Base-by-base conservation (phyloP, 2,329 filamentous ascomycete species). In the Botryosphaeria agaves region DNA sequence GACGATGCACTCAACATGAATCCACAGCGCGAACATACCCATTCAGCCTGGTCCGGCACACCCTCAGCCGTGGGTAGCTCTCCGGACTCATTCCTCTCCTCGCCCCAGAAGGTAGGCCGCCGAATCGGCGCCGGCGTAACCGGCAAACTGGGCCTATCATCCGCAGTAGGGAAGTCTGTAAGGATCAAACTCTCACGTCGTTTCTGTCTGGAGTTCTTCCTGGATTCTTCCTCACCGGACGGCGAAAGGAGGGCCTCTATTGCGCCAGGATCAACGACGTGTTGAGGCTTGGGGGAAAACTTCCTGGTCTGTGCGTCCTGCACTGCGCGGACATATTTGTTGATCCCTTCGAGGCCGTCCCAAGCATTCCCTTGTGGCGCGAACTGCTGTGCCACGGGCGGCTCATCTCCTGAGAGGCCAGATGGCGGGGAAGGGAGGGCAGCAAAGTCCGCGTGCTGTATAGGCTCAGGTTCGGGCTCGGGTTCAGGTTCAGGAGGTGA, bases 271-370 rank as follows among this genome's bases (percentile, higher is more conserved):
- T 16, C 26, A 21, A 21, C 20, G 18, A 23, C 12, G 3, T 12
- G 9, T 4, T 11, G 9, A 3, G 12, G 4, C 12, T 12, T 23
- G 21, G 21, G 21, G 9, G 9, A 11, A 7, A 11, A 11, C 35
- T 61, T 64, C 33, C 63, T 66, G 45, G 70, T 65, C 49, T 75
- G 72, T 42, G 78, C 73, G 4, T 53, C 48, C 31, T 57, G 56
- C 33, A 92, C 61, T 31, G 71, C 66, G 38, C 81, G 79, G 32
- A 95, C 80, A 48, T 94, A 98, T 38, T 71, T 69, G 44, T 82
- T 75, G 43, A 98, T 98, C 40, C 82, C 78, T 8, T 81, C 80
- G 31, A 91, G 69, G 31, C 82, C 80, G 45, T 98, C 89, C 89
- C 89, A 98, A 11, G 83, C 85, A 52, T 95, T 98, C 31, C 39